Percentiles rank a stretch among this genome's conserved stretches.
These are phyloP conservation scores for Fraxinus anomala DNA, from an alignment of 257 asterid species.

Conservation along the genomic window DNA sequence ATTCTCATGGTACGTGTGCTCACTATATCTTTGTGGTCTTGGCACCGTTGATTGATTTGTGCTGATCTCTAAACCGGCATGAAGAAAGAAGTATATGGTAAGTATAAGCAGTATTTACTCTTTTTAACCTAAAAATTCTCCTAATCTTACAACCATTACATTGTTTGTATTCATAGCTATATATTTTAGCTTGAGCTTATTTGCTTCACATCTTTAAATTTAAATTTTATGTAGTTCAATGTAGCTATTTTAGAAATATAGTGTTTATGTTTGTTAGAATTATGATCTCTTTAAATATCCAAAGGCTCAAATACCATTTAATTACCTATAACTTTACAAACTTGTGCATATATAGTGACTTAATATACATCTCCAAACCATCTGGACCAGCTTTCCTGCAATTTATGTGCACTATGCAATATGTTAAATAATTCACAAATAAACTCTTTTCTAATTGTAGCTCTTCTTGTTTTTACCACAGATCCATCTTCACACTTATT, in stretches of 20 bases:
- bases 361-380: neutral
- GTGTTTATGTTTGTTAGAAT: neutral
- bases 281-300: neutral
- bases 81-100: slow-evolving; percentile 98
- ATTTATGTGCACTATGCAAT: neutral
- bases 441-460: neutral
- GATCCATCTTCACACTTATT: no score
- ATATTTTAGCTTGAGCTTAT: slow-evolving; percentile 10
- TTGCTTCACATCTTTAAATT: slow-evolving; percentile 10
- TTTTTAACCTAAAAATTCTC: slow-evolving; percentile 21
- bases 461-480: neutral
- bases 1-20: no score
- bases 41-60: slow-evolving; percentile 35
- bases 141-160: slow-evolving; percentile 10
- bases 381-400: neutral
- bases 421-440: neutral
- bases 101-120: slow-evolving; percentile 31
- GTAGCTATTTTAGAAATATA: neutral
- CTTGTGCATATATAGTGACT: neutral
- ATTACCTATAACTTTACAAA: neutral
- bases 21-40: no score
- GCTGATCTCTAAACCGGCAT: slow-evolving; percentile 46
- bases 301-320: neutral
- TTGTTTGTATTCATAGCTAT: slow-evolving; percentile 9
- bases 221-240: neutral